Evolutionary conservation across 257 asterid genomes (phyloP).

Genomic region (Nemophila menziesii): DNA sequence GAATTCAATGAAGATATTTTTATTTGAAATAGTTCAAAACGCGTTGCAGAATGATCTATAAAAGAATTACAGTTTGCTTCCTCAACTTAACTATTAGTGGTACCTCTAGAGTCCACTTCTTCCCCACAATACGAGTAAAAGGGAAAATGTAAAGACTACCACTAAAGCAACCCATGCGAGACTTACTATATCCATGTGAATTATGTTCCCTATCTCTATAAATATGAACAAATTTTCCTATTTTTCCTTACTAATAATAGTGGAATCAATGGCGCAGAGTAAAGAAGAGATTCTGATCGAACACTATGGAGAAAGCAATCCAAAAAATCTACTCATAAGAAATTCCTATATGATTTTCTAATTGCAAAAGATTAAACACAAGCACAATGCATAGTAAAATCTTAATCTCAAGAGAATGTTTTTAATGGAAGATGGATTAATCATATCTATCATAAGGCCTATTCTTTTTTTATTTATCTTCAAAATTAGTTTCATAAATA

Average conservation of each 20-base stretch:
- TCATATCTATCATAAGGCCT: too few species aligned
- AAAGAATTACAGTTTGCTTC: too few species aligned
- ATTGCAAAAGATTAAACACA: neutral
- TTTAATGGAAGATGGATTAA: too few species aligned
- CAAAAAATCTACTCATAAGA: neutral
- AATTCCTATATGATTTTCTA: neutral
- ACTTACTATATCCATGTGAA: neutral
- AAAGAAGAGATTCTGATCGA: neutral
- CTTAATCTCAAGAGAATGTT: neutral
- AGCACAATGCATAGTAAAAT: neutral
- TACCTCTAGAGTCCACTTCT: too few species aligned
- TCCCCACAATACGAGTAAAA: too few species aligned
- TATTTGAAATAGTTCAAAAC: neutral
- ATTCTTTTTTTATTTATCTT: too few species aligned
- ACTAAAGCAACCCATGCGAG: neutral
- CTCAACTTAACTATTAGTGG: too few species aligned
- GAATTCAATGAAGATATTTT: neutral
- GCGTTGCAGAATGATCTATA: too few species aligned
- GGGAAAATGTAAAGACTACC: neutral
- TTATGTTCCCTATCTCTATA: neutral
- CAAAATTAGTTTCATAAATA: too few species aligned
- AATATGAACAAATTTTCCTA: neutral
- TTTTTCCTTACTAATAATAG: neutral
- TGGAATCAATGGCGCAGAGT: neutral
- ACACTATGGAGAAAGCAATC: neutral